Percentiles rank a stretch among this genome's conserved stretches.
phyloP scores from a whole-genome alignment of 306 rosid species.

The Ammopiptanthus mongolicus region DNA sequence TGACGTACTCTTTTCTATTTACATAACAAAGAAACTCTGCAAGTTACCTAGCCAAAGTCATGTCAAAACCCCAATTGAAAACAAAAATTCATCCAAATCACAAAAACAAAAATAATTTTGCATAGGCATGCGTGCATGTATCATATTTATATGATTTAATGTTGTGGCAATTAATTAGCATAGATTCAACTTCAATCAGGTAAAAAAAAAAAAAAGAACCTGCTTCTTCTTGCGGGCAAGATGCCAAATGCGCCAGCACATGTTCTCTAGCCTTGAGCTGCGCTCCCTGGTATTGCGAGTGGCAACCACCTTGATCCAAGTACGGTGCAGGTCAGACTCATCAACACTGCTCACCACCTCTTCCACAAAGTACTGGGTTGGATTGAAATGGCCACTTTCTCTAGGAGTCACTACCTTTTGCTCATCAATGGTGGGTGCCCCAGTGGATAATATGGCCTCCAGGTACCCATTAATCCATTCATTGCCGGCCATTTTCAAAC shows the following conservation, averaged over 20 bases:
- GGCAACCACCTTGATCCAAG: conserved; percentile 95
- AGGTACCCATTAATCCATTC: conserved; percentile 94
- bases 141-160: not conserved
- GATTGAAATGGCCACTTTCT: conserved; percentile 72
- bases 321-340: conserved; percentile 81
- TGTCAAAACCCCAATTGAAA: not conserved
- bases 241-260: conserved; percentile 99
- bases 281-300: conserved; percentile 88
- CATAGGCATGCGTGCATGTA: not conserved
- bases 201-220: not conserved
- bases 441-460: conserved; percentile 79
- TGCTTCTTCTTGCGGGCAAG: conserved; percentile 83
- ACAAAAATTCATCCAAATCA: not conserved
- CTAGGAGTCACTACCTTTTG: conserved; percentile 44
- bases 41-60: not conserved
- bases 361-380: conserved; percentile 86
- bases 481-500: conserved; percentile 67
- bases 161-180: not conserved
- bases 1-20: no score
- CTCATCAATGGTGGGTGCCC: conserved; percentile 75
- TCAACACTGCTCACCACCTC: conserved; percentile 90
- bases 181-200: not conserved
- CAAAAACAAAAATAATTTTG: not conserved
- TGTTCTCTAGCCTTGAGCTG: conserved; percentile 87
- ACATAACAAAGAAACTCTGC: no score